Evolutionary conservation across 2,329 filamentous ascomycete genomes (phyloP), one percentile per base, ranked within the genome.

Genomic region (Ilyonectria destructans): DNA sequence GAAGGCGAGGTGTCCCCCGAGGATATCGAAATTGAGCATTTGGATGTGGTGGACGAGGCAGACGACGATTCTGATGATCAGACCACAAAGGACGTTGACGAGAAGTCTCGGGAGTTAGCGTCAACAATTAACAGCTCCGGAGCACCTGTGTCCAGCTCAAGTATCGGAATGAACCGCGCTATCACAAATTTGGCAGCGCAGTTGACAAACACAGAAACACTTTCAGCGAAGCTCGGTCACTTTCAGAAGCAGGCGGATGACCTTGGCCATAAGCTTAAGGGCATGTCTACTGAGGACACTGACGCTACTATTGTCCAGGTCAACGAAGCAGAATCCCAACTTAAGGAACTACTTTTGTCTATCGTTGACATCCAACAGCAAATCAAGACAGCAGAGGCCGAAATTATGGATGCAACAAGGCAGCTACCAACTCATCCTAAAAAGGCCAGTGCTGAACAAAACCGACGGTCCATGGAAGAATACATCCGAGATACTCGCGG

Each of bases 401-500:
- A 85, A 67, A 79, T 84, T 7, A 71, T 79, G 13, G 77, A 81
- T 65, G 72, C 76, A 4, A 75, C 80, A 33, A 67, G 55, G 13
- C 66, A 78, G 71, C 77, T 61, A 66, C 75, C 43, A 63, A 76
- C 51, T 57, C 67, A 56, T 63, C 69, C 58, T 69, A 71, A 57
- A 26, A 66, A 61, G 19, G 62, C 61, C 3, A 70, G 40, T 26
- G 58, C 56, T 6, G 75, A 77, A 6, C 46, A 58, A 9, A 62
- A 71, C 17, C 75, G 74, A 29, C 77, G 74, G 13, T 71, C 70
- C 9, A 83, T 85, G 58, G 83, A 79, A 40, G 85, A 88, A 17
- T 92, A 92, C 75, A 79, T 89, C 46, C 85, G 88, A 35, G 79
- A 82, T 3, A 90, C 88, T 1, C 84, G 90, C 70, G 90, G 90